These are phyloP conservation scores for Ascochyta rabiei DNA, from an alignment of 2,329 filamentous ascomycete genomes.

Conservation along the genomic window DNA sequence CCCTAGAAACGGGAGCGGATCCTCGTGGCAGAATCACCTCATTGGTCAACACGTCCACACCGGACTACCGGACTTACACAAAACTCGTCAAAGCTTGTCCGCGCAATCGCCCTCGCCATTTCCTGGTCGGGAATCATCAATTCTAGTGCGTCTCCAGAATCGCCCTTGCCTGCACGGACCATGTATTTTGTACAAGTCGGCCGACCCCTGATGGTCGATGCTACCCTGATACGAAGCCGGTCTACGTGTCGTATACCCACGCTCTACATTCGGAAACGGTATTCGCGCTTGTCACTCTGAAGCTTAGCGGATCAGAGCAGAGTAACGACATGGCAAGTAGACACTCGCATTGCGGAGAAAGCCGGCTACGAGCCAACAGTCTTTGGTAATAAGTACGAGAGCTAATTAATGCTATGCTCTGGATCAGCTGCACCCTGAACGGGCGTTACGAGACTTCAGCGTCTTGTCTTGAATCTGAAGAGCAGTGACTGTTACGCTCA, in stretches of 20 bases:
- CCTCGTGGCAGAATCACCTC: conserved; percentile 5
- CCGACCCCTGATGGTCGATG: conserved; percentile 7
- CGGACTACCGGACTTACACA: conserved; percentile 15
- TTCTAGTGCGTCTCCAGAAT: conserved; percentile 13
- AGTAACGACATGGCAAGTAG: not conserved
- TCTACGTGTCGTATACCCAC: no score
- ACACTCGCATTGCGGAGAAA: not conserved
- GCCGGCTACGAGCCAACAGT: no score
- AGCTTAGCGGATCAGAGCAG: no score
- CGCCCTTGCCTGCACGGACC: conserved; percentile 13
- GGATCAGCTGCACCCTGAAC: no score
- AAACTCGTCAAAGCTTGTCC: conserved; percentile 18
- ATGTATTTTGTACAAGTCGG: conserved; percentile 11
- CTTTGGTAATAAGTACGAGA: no score
- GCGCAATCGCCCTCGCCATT: conserved; percentile 12
- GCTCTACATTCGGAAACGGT: not conserved
- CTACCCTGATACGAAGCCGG: not conserved
- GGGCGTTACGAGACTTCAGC: no score
- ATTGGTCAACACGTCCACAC: not conserved
- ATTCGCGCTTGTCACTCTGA: no score
- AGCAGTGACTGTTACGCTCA: no score
- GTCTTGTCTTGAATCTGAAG: no score
- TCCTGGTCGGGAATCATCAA: not conserved
- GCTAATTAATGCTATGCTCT: no score
- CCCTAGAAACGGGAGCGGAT: conserved; percentile 9